Evolutionary conservation across 495 filamentous ascomycete genomes (phyloP).

Genomic region (Penicillium coprophilum): DNA sequence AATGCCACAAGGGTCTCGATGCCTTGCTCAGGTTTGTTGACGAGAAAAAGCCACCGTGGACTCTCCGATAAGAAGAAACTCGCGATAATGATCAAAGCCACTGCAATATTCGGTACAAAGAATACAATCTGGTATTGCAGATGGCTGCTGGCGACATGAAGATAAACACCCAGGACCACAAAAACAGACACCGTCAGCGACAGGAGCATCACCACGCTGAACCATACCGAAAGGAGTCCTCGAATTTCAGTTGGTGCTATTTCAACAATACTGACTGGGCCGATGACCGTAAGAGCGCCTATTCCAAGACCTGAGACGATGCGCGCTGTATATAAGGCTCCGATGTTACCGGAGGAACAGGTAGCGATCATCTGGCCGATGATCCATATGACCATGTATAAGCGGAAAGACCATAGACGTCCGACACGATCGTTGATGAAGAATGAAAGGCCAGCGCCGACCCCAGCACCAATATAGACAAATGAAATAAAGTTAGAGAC

Average conservation of each 20-base stretch:
- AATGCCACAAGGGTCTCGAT: constrained; percentile 53
- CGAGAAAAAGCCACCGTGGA: constrained; percentile 66
- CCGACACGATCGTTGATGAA: constrained; percentile 22
- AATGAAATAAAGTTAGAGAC: constrained; percentile 23
- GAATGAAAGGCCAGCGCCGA: constrained; percentile 22
- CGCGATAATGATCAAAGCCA: constrained; percentile 54
- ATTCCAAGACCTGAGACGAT: constrained; percentile 23
- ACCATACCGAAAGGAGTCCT: constrained; percentile 21
- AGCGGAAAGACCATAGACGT: constrained; percentile 16
- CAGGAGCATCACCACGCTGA: constrained; percentile 14
- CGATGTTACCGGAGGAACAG: constrained; percentile 8
- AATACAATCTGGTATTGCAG: constrained; percentile 20
- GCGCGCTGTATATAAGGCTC: constrained; percentile 12
- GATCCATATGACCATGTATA: constrained; percentile 21
- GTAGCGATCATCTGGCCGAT: constrained; percentile 12
- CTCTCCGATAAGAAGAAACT: constrained; percentile 66
- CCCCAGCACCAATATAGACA: constrained; percentile 19
- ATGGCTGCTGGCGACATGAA: constrained; percentile 10
- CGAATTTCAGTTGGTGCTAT: constrained; percentile 17
- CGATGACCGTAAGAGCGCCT: constrained; percentile 14
- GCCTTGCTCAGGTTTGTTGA: constrained; percentile 55
- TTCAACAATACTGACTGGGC: constrained; percentile 19
- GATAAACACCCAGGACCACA: constrained; percentile 10
- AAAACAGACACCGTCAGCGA: constrained; percentile 3
- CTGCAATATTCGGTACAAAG: constrained; percentile 10